Evolutionary conservation across 768 basidiomycete genomes (phyloP).

Genomic region (Amanita pseudoporphyria): DNA sequence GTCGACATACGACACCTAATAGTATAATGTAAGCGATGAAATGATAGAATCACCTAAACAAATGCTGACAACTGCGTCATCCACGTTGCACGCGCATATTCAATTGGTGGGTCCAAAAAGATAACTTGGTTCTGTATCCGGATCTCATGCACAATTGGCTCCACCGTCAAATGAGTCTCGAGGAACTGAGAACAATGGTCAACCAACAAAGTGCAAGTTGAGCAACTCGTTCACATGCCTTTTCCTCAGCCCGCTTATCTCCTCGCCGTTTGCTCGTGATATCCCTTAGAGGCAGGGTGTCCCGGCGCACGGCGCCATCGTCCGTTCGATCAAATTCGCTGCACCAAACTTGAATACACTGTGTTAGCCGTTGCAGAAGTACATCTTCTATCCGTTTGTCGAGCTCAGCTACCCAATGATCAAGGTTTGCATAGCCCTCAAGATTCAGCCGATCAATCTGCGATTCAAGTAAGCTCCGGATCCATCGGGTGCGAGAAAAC

Average conservation of each 20-base stretch:
- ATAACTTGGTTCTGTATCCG: constrained; percentile 99
- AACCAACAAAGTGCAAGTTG: not conserved
- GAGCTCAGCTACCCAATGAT: constrained; percentile 82
- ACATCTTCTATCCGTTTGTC: constrained; percentile 78
- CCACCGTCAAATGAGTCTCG: constrained; percentile 67
- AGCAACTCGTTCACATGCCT: constrained; percentile 31
- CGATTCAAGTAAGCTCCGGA: not conserved
- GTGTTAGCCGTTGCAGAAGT: constrained; percentile 61
- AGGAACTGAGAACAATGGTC: constrained; percentile 35
- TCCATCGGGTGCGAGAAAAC: not conserved
- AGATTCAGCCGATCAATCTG: constrained; percentile 92
- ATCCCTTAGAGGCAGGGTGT: constrained; percentile 41
- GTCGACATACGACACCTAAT: constrained; percentile 75
- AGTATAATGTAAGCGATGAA: not conserved
- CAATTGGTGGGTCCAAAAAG: constrained; percentile 96
- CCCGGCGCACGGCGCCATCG: constrained; percentile 54
- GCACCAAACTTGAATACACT: constrained; percentile 84
- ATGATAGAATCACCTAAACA: not conserved
- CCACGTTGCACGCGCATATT: constrained; percentile 87
- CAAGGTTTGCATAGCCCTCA: constrained; percentile 92
- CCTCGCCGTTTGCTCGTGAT: constrained; percentile 50
- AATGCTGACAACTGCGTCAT: constrained; percentile 61
- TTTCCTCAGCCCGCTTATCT: constrained; percentile 69
- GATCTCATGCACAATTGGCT: constrained; percentile 90
- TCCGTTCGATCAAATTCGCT: constrained; percentile 73